These are phyloP conservation scores for Oligophagozyma castellii DNA, from an alignment of 1,139 yeast species.

Conservation along the genomic window DNA sequence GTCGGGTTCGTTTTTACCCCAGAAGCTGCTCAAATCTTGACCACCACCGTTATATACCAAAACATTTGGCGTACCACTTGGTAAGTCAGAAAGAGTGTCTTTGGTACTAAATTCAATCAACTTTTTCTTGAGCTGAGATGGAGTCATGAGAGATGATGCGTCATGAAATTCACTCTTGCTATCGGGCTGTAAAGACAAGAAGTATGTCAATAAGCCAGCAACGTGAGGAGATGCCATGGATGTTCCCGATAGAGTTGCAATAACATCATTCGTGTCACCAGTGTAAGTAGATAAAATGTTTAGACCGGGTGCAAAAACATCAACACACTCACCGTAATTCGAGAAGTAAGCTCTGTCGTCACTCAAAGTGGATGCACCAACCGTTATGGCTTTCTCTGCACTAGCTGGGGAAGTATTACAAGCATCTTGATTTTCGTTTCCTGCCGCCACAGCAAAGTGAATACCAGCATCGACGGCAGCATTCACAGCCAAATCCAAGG, in stretches of 20 bases:
- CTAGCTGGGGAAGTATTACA: slow-evolving; percentile 76
- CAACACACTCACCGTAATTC: slow-evolving; percentile 76
- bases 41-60: slow-evolving; percentile 93
- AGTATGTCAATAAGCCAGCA: slow-evolving; percentile 81
- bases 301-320: slow-evolving; percentile 75
- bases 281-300: slow-evolving; percentile 74
- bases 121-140: slow-evolving; percentile 81
- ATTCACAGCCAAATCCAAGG: slow-evolving; percentile 69
- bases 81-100: slow-evolving; percentile 54
- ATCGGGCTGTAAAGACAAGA: slow-evolving; percentile 81
- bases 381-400: slow-evolving; percentile 63
- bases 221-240: slow-evolving; percentile 99
- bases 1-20: slow-evolving; percentile 28
- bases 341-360: slow-evolving; percentile 72
- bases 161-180: slow-evolving; percentile 59
- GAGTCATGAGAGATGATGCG: slow-evolving; percentile 50
- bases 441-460: slow-evolving; percentile 81
- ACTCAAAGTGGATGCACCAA: slow-evolving; percentile 67
- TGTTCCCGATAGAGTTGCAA: slow-evolving; percentile 91
- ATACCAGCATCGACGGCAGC: slow-evolving; percentile 75
- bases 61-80: slow-evolving; percentile 74
- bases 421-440: slow-evolving; percentile 77
- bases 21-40: slow-evolving; percentile 58
- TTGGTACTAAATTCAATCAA: slow-evolving; percentile 69
- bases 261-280: slow-evolving; percentile 58